These are phyloP conservation scores for Cryptococcus jaspeensis DNA, from an alignment of 1,284 basidiomycete species.

Conservation along the genomic window DNA sequence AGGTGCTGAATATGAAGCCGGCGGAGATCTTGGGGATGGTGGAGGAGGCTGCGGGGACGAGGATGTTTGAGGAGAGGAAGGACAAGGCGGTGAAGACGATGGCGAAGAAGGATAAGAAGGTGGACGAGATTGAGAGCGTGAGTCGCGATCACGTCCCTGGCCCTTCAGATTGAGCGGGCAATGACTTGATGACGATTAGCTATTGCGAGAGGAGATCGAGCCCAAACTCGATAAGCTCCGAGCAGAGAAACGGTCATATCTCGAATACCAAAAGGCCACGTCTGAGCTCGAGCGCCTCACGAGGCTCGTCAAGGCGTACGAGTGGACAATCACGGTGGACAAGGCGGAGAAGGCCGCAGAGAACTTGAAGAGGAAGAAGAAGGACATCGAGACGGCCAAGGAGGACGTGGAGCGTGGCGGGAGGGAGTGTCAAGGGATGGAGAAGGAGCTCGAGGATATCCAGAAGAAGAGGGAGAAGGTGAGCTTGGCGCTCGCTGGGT, in stretches of 20 bases:
- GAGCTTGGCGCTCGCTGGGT: slow-evolving; percentile 7
- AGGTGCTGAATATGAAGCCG: slow-evolving; percentile 97
- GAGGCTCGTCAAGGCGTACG: slow-evolving; percentile 80
- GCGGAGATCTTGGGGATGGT: slow-evolving; percentile 98
- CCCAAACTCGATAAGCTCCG: slow-evolving; percentile 92
- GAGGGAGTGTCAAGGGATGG: slow-evolving; percentile 55
- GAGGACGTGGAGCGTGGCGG: slow-evolving; percentile 54
- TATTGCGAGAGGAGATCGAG: slow-evolving; percentile 86
- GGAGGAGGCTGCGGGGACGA: slow-evolving; percentile 96
- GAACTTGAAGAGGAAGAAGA: slow-evolving; percentile 43
- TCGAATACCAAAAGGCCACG: slow-evolving; percentile 87
- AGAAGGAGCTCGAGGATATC: slow-evolving; percentile 63
- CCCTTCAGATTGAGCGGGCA: background rate
- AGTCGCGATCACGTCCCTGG: slow-evolving; percentile 22
- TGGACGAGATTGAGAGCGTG: slow-evolving; percentile 77
- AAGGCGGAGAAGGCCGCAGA: slow-evolving; percentile 55
- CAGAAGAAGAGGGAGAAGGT: slow-evolving; percentile 61
- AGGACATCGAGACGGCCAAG: slow-evolving; percentile 42
- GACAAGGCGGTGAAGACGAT: slow-evolving; percentile 97
- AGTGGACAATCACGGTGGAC: slow-evolving; percentile 74
- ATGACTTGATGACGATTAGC: slow-evolving; percentile 31
- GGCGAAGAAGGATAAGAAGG: slow-evolving; percentile 95
- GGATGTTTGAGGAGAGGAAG: slow-evolving; percentile 99
- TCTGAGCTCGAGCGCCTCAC: slow-evolving; percentile 87
- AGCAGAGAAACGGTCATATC: slow-evolving; percentile 82